These are phyloP conservation scores for Thielaviopsis ethacetica DNA, from an alignment of 2,329 filamentous ascomycete genomes.

Conservation along the genomic window DNA sequence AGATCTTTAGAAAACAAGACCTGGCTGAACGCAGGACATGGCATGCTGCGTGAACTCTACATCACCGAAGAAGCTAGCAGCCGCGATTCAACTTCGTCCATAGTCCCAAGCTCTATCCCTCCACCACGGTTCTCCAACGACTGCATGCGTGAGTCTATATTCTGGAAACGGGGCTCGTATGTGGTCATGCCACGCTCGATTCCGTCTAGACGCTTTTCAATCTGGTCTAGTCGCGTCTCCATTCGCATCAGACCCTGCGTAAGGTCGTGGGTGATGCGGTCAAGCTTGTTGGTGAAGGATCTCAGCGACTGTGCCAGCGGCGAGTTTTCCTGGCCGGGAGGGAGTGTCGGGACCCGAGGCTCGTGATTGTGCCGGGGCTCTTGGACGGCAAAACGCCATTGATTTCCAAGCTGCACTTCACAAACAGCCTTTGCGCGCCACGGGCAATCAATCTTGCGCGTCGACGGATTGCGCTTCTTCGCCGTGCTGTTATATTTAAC, in stretches of 20 bases:
- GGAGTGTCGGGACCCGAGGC: slow-evolving; percentile 36
- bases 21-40: too few relatives aligned
- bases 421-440: slow-evolving; percentile 48
- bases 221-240: slow-evolving; percentile 31
- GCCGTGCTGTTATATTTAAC: slow-evolving; percentile 50
- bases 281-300: slow-evolving; percentile 42
- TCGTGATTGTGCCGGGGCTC: slow-evolving; percentile 46
- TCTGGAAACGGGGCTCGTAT: slow-evolving; percentile 29
- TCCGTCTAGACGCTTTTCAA: slow-evolving; percentile 38
- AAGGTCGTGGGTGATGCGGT: slow-evolving; percentile 41
- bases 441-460: slow-evolving; percentile 46
- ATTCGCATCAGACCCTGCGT: slow-evolving; percentile 34
- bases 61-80: slow-evolving; percentile 20
- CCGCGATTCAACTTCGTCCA: slow-evolving; percentile 29
- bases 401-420: slow-evolving; percentile 44
- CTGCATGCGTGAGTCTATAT: slow-evolving; percentile 26
- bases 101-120: slow-evolving; percentile 20
- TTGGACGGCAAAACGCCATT: slow-evolving; percentile 48
- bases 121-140: slow-evolving; percentile 20
- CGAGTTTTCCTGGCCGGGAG: slow-evolving; percentile 39
- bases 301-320: slow-evolving; percentile 41
- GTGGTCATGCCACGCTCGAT: slow-evolving; percentile 29
- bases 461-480: slow-evolving; percentile 47
- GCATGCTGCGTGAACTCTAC: background rate
- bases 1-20: background rate